Conservation (phyloP, 192 early-diverging fungal species). For the Coemansia guatemalensis region DNA sequence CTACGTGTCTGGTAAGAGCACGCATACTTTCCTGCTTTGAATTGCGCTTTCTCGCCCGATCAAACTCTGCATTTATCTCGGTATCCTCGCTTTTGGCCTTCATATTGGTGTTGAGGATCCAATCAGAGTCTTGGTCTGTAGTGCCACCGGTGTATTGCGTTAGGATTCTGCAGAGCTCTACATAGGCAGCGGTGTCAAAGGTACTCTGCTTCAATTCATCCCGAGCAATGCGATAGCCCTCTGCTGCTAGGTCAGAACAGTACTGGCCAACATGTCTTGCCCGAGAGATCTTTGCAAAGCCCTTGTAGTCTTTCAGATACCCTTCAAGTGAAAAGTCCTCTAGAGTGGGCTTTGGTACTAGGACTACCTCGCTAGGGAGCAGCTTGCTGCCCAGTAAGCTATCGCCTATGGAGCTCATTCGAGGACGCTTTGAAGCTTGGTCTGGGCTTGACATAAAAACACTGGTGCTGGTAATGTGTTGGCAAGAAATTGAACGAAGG, state of each 20-base stretch:
- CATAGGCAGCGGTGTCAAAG: conserved; percentile 10
- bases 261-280: conserved; percentile 28
- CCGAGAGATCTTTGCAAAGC: conserved; percentile 21
- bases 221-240: conserved; percentile 24
- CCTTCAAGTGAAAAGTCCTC: conserved; percentile 18
- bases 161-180: conserved; percentile 14
- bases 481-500: background rate
- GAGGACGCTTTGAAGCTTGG: background rate
- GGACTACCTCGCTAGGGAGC: background rate
- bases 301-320: conserved; percentile 38
- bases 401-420: background rate
- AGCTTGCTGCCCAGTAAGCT: background rate
- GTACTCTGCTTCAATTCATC: conserved; percentile 28
- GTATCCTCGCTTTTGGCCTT: conserved; percentile 8
- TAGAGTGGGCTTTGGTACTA: conserved; percentile 19
- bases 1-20: conserved; percentile 17
- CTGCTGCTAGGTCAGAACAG: conserved; percentile 16
- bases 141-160: conserved; percentile 14
- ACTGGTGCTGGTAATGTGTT: background rate
- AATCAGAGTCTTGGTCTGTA: background rate
- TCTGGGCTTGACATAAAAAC: background rate
- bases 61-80: conserved; percentile 18
- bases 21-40: conserved; percentile 22
- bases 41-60: conserved; percentile 18
- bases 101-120: conserved; percentile 10